Evolutionary conservation across 2,329 filamentous ascomycete species (phyloP).

Genomic region (Exophiala sp.): DNA sequence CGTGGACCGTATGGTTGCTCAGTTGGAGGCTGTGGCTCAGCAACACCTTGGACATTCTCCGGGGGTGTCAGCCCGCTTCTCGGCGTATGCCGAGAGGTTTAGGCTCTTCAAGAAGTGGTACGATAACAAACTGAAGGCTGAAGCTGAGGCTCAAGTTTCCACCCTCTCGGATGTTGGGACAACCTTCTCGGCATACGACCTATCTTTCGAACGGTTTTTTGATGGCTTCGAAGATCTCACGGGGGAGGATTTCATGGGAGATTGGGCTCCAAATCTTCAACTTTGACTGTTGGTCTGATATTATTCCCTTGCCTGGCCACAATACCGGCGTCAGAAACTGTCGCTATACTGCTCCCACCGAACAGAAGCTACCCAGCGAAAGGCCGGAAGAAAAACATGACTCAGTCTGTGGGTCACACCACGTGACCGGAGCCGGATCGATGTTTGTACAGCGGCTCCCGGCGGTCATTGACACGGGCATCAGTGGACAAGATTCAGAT

Average conservation of each 20-base stretch:
- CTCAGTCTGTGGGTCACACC: no score
- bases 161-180: neutral
- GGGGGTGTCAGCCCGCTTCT: slow-evolving; percentile 10
- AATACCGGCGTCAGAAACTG: no score
- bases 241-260: slow-evolving; percentile 16
- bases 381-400: no score
- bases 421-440: neutral
- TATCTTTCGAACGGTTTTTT: slow-evolving; percentile 6
- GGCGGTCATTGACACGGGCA: no score
- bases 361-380: no score
- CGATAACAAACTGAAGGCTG: slow-evolving; percentile 18
- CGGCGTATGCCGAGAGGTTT: slow-evolving; percentile 12
- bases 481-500: no score
- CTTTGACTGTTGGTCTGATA: neutral
- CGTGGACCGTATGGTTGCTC: slow-evolving; percentile 19
- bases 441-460: no score
- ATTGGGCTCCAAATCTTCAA: slow-evolving; percentile 15
- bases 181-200: slow-evolving; percentile 1
- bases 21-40: slow-evolving; percentile 21
- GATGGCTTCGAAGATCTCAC: slow-evolving; percentile 11
- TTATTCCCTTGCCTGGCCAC: no score
- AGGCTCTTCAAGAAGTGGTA: slow-evolving; percentile 19
- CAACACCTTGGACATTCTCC: neutral
- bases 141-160: slow-evolving; percentile 4
- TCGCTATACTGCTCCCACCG: no score